Evolutionary conservation across 2,329 filamentous ascomycete species (phyloP), one percentile per base, ranked within the genome.

Genomic region (Fonsecaea pedrosoi): DNA sequence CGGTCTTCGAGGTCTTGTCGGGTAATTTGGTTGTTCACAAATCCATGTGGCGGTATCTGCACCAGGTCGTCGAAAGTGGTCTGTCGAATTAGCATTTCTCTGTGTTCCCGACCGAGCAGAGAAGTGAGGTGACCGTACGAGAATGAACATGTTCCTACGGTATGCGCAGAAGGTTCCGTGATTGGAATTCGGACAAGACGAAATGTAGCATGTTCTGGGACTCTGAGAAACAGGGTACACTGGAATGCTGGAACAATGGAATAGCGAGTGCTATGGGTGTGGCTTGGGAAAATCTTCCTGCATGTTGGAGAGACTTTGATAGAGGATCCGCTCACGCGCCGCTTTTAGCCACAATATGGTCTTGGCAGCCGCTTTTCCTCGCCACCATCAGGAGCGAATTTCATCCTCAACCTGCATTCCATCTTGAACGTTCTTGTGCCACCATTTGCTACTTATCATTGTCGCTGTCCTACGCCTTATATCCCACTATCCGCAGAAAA

Each of bases 51-150:
- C 37, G 87, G 86, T 80, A 99, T 96, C 80, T 96, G 92, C 72
- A 99, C 92, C 73, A 99, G 85, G 82, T 99, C 95, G 73, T 93
- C 90, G 74, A 99, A 89, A 72, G 95, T 97, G 53, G 93, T 95
- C 95, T 97, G 70, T 15, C 32, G 25, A 21, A 38, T 70, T 54
- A 69, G 63, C 61, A 62, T 25, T 61, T 45, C 35, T 18, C 12
- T 40, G 15, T 40, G 15, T 10, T 25, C 45, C 45, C 6, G 42
- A 25, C 45, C 59, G 1, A 35, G n/a, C 18, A 37, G 34, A 54
- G 15, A 37, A 30, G 8, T n/a, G 55, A 54, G 13, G 45, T 38
- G 45, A 25, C 25, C 72, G 8, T 69, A 73, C 72, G 32, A 75
- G 72, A 32, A 74, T 74, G 66, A 75, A 75, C 73, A 75, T 74